These are phyloP conservation scores for Zangia roseola DNA, from an alignment of 768 basidiomycete species.

Conservation along the genomic window DNA sequence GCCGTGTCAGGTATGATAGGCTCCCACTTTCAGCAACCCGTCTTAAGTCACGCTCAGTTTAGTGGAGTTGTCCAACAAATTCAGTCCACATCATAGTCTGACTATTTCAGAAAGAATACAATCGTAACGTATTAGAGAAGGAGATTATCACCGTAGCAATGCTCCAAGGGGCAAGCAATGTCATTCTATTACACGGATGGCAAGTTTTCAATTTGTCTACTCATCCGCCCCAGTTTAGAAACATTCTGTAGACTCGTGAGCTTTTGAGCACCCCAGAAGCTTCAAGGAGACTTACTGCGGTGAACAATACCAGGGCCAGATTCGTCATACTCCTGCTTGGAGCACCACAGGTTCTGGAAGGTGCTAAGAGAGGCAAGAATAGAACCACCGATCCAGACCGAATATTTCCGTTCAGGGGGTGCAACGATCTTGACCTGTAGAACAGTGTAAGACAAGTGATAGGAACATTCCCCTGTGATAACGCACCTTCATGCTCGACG, in stretches of 20 bases:
- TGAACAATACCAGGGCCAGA: conserved; percentile 77
- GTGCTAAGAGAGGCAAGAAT: conserved; percentile 87
- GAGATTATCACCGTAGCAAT: conserved; percentile 18
- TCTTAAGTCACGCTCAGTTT: no score
- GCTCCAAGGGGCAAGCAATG: conserved; percentile 5
- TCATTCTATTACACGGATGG: conserved; percentile 28
- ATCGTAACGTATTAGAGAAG: conserved; percentile 19
- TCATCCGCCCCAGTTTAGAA: conserved; percentile 20
- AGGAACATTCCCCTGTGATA: neutral
- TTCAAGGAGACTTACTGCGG: conserved; percentile 51
- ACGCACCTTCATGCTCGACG: conserved; percentile 82
- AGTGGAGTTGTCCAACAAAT: neutral
- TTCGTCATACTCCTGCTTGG: conserved; percentile 92
- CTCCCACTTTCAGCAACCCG: no score
- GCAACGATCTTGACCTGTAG: conserved; percentile 84
- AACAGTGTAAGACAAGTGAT: neutral
- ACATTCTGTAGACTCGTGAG: conserved; percentile 17
- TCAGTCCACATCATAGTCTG: neutral
- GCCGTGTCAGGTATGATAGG: no score
- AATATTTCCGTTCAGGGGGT: conserved; percentile 93
- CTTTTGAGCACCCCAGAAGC: neutral
- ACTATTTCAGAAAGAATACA: conserved; percentile 13
- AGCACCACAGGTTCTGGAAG: conserved; percentile 97
- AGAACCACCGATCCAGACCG: conserved; percentile 91
- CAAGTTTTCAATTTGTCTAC: conserved; percentile 23